Evolutionary conservation across 352 stramenopile species (phyloP).

Genomic region (Globisporangium iwayamae): DNA sequence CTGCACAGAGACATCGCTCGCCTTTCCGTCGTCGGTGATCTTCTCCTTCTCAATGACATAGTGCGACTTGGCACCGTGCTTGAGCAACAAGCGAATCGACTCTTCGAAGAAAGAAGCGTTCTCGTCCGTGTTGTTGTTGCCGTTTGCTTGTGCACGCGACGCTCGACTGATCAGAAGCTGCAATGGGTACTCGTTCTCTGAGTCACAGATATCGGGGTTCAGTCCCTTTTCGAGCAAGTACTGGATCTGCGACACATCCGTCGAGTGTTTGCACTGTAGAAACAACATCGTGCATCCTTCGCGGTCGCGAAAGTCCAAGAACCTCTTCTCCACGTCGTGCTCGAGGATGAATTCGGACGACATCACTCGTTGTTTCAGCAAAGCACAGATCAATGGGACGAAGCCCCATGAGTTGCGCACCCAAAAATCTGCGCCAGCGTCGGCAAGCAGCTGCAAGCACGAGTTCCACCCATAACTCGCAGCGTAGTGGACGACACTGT

Average conservation of each 20-base stretch:
- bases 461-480: slow-evolving; percentile 75
- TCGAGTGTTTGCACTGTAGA: slow-evolving; percentile 74
- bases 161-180: slow-evolving; percentile 51
- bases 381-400: slow-evolving; percentile 59
- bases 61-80: slow-evolving; percentile 39
- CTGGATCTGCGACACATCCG: slow-evolving; percentile 51
- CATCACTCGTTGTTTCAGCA: slow-evolving; percentile 54
- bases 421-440: slow-evolving; percentile 63
- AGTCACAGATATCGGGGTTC: slow-evolving; percentile 64
- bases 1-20: slow-evolving; percentile 8
- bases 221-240: slow-evolving; percentile 71
- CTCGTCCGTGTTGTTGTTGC: slow-evolving; percentile 3
- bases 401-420: slow-evolving; percentile 73
- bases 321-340: slow-evolving; percentile 47
- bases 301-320: slow-evolving; percentile 70
- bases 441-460: slow-evolving; percentile 50
- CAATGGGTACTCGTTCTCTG: slow-evolving; percentile 55
- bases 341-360: slow-evolving; percentile 69
- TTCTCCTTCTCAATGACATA: slow-evolving; percentile 38
- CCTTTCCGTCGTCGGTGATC: slow-evolving; percentile 12
- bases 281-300: slow-evolving; percentile 79
- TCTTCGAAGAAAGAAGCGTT: slow-evolving; percentile 37
- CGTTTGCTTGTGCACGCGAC: slow-evolving; percentile 5
- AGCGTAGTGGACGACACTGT: slow-evolving; percentile 73
- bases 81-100: slow-evolving; percentile 46